Evolutionary conservation across 106 monocot species (phyloP).

Genomic region (Ottelia alismoides): DNA sequence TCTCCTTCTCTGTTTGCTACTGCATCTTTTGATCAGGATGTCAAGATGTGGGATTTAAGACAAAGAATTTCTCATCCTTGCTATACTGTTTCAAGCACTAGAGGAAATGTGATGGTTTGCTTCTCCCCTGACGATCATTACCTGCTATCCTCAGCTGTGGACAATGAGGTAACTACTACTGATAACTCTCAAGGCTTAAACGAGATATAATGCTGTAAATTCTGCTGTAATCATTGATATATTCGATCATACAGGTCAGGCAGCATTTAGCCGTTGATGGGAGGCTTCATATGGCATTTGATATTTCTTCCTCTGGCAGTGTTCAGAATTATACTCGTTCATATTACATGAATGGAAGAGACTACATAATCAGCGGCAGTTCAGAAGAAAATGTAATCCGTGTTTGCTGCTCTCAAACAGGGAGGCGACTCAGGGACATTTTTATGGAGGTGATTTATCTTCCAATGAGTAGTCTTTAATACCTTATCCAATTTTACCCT

Average conservation of each 20-base stretch:
- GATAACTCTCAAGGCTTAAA: too few relatives aligned
- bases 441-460: slow-evolving; percentile 19
- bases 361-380: slow-evolving; percentile 36
- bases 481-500: too few relatives aligned
- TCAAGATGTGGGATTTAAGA: slow-evolving; percentile 42
- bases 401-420: slow-evolving; percentile 42
- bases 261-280: slow-evolving; percentile 40
- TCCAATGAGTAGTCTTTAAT: background rate
- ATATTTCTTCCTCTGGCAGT: slow-evolving; percentile 30
- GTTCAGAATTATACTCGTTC: slow-evolving; percentile 37
- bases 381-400: slow-evolving; percentile 40
- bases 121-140: slow-evolving; percentile 50
- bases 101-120: slow-evolving; percentile 50
- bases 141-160: slow-evolving; percentile 30
- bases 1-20: slow-evolving; percentile 30
- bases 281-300: slow-evolving; percentile 24
- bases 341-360: slow-evolving; percentile 48
- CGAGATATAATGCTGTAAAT: too few relatives aligned
- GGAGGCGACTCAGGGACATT: slow-evolving; percentile 33
- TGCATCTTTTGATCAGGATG: slow-evolving; percentile 32
- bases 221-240: too few relatives aligned
- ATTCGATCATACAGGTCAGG: slow-evolving; percentile 27
- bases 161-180: slow-evolving; percentile 37
- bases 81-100: slow-evolving; percentile 24
- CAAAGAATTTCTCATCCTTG: slow-evolving; percentile 28